Evolutionary conservation across 139 green algal species (phyloP), one percentile per base, ranked within the genome.

Genomic region (Choricystis sp.): DNA sequence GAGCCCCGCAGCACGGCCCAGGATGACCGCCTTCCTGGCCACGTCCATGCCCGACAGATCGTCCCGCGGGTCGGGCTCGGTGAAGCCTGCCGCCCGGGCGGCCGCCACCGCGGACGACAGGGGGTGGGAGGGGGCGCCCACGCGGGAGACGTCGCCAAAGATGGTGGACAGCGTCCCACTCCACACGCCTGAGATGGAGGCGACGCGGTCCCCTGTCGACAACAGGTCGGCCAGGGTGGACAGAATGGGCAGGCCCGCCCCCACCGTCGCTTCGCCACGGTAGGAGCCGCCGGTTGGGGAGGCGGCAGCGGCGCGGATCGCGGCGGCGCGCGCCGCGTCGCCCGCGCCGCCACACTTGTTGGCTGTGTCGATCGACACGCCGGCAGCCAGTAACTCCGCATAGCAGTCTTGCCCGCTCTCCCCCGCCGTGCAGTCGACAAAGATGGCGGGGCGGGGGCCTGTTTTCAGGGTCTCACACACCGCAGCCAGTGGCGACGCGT

Each of bases 1-100:
- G 40, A 90, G 52, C 0, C 91, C 91, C 49, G 77, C 91, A 69
- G 96, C 88, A 0, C 89, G 68, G 0, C 84, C 92, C 29, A 99
- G 74, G 62, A 89, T 98, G n/a, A 89, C 69, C 28, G 95, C 82
- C 69, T 93, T 93, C 24, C 85, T 66, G 0, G 77, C 81, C 1
- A 93, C 85, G 58, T 93, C 85, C 57, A 64, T 77, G 61, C 78
- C 84, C 24, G 68, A 76, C 16, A 91, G 70, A 66, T 92, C 84
- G 29, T 92, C 84, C 21, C 84, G 64, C 0, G 85, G 85, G 66
- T 92, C 85, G 3, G 85, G 85, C 63, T 92, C 85, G 2, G 85
- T 92, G 72, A 77, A 92, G 48, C 85, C 85, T 3, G 58, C 29
- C 3, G 68, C 69, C 48, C 80, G 79, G 30, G 85, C 85, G 21